phyloP scores from a whole-genome alignment of 2,329 filamentous ascomycete genomes.

The Karstenula rhodostoma region DNA sequence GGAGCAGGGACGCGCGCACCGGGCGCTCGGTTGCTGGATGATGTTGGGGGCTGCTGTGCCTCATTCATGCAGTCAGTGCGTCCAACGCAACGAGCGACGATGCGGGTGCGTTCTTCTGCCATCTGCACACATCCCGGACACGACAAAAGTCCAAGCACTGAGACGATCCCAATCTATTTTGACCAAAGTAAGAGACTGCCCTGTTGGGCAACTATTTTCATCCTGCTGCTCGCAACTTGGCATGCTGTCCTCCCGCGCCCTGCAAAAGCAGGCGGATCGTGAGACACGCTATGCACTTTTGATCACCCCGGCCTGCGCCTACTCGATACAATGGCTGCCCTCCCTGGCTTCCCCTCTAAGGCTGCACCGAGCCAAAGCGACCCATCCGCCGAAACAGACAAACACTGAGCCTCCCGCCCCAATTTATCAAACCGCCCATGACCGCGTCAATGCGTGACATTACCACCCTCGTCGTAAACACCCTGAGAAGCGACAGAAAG shows the following conservation, averaged over 20 bases:
- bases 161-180: conserved; percentile 4
- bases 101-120: not conserved
- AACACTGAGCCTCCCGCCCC: conserved; percentile 4
- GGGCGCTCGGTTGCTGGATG: not conserved
- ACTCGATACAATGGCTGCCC: not conserved
- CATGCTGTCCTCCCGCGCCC: not conserved
- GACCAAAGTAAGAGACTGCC: not conserved
- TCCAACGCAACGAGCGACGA: not conserved
- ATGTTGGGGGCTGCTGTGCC: not conserved
- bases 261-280: not conserved
- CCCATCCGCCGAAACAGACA: conserved; percentile 3
- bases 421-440: conserved; percentile 12
- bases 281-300: not conserved
- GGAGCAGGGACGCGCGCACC: not conserved
- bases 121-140: not conserved
- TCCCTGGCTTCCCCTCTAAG: not conserved
- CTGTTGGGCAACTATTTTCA: not conserved
- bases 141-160: not conserved
- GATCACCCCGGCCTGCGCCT: not conserved
- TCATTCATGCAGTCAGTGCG: not conserved
- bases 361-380: not conserved
- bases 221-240: not conserved
- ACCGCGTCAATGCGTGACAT: not conserved
- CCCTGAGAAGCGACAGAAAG: conserved; percentile 9
- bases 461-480: conserved; percentile 2